Base-by-base conservation (phyloP, 2,329 filamentous ascomycete species). In the Diaporthe citriasiana region DNA sequence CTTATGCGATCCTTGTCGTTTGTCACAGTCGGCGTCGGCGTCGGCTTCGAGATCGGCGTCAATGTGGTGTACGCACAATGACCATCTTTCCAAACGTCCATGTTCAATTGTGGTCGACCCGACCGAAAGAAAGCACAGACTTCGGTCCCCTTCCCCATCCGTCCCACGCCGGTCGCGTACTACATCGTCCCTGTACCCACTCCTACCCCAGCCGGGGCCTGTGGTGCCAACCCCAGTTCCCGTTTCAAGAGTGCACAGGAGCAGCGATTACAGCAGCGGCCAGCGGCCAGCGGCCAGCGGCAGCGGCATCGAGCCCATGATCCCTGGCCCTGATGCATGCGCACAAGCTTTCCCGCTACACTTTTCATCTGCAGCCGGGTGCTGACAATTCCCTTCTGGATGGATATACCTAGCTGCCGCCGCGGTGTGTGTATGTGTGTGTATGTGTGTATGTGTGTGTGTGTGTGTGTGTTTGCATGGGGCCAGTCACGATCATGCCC, bases 311-410 rank as follows among this genome's bases (percentile, higher is more conserved):
- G 13, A 22, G 45, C 63, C 63, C 63, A 51, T 66, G 63, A 66
- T 53, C 63, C 63, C 63, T 66, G 63, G 63, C 45, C 8, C 30
- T 66, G 30, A 51, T 66, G 45, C 63, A 51, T 33, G 30, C 63
- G 63, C 63, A 51, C 63, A 66, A 66, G 63, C 45, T 66, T 66
- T 66, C 63, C 45, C 63, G 47, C 42, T 45, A 50, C 42, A 66
- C 30, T 50, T 22, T 22, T 22, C 60, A 50, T 35, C 60, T 65
- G 59, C 59, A 65, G 42, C 59, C 59, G 19, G 59, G 42, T 50
- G 42, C 60, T 66, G 60, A 66, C 60, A 35, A 66, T 66, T 66
- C 45, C 60, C 22, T 15, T 5, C 30, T 51, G 45, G 63, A 51
- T 51, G 63, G 63, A 51, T 66, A 38, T 51, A 51, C 63, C 63